These are phyloP conservation scores for Mesembryanthemum crystallinum DNA, from an alignment of 148 eudicot species.

Conservation along the genomic window DNA sequence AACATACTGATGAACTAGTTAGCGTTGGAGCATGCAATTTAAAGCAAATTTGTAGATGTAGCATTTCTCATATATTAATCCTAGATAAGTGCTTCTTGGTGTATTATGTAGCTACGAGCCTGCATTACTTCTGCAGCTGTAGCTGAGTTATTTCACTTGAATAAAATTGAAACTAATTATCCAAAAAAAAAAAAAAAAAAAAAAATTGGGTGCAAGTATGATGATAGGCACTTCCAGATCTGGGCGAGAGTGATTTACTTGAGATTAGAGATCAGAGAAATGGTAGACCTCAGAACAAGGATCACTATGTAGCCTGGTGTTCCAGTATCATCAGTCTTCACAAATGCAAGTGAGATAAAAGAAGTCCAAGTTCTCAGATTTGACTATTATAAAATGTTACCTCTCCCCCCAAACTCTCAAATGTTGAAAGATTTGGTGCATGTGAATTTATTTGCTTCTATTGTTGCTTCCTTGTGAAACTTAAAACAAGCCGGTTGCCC, in stretches of 20 bases:
- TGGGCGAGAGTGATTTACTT: not conserved
- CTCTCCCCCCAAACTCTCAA: too few species aligned
- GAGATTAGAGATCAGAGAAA: not conserved
- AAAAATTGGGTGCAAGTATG: too few species aligned
- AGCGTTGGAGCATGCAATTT: not conserved
- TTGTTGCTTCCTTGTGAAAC: too few species aligned
- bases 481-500: too few species aligned
- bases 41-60: not conserved
- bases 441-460: too few species aligned
- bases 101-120: too few species aligned
- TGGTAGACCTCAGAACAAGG: not conserved
- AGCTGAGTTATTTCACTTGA: too few species aligned
- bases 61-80: not conserved
- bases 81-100: too few species aligned
- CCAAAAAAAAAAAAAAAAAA: too few species aligned
- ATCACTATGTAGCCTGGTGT: not conserved
- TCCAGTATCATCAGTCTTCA: not conserved
- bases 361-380: not conserved
- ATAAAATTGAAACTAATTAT: too few species aligned
- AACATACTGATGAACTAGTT: not conserved
- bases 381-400: not conserved
- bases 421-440: too few species aligned
- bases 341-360: not conserved
- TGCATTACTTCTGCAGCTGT: too few species aligned
- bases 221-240: not conserved